phyloP scores from a whole-genome alignment of 768 basidiomycete genomes.

The Auricularia sp. region DNA sequence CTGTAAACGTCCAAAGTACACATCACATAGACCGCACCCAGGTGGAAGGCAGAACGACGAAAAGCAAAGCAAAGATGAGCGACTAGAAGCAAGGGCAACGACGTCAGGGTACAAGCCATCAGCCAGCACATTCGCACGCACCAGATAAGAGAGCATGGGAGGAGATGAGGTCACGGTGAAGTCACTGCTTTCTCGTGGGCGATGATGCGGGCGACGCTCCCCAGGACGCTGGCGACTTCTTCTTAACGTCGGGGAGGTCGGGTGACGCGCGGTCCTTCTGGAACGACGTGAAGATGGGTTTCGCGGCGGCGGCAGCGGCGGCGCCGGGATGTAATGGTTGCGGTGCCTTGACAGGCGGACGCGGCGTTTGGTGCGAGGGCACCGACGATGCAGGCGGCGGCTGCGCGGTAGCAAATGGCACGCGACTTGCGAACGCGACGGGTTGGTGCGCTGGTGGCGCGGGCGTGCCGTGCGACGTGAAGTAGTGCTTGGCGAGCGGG shows the following conservation, averaged over 20 bases:
- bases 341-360: constrained; percentile 3
- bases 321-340: constrained; percentile 6
- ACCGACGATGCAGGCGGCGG: background rate
- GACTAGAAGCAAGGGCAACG: background rate
- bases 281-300: constrained; percentile 44
- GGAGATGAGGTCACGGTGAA: background rate
- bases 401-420: background rate
- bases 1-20: background rate
- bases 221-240: constrained; percentile 23
- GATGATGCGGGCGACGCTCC: constrained; percentile 18
- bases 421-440: constrained; percentile 2
- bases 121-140: background rate
- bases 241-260: constrained; percentile 38
- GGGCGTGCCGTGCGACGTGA: constrained; percentile 7
- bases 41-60: background rate
- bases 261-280: constrained; percentile 42
- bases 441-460: background rate
- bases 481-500: constrained; percentile 8
- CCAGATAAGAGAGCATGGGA: background rate
- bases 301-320: constrained; percentile 6
- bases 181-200: background rate
- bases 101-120: background rate
- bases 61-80: background rate
- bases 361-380: background rate
- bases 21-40: background rate